Base-by-base conservation (phyloP, 192 early-diverging fungal genomes). In the Entophlyctis luteolus region DNA sequence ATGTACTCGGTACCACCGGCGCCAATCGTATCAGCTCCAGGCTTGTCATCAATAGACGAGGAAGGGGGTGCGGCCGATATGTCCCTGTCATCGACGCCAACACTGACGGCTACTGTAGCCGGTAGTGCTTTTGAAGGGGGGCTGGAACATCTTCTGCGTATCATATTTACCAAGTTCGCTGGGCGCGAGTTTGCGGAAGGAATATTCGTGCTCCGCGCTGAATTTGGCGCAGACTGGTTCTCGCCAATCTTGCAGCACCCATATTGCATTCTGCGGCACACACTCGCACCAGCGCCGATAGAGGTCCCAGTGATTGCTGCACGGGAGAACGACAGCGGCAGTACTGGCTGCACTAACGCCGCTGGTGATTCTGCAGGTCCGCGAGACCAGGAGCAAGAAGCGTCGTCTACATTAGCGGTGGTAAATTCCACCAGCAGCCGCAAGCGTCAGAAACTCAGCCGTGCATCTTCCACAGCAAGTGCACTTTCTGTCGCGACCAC, bases 211-310 rank as follows among this genome's bases (percentile, higher is more conserved):
- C 29, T 84, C 38, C 71, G 77, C 22, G 81, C 74, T 4, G 82
- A 84, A 75, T 77, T 84, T 69, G 82, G 82, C 29, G 82, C 82
- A 0, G 82, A 81, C 48, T 84, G 82, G 82, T 84, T 84, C 67
- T 79, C 82, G 1, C 82, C 82, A 29, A 78, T 84, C 25, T 65
- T 84, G 12, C 82, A 79, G 45, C 77, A 84, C 66, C 82, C 82
- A 12, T 75, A 74, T 49, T 79, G 77, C 63, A 74, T 84, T 27
- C 59, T 84, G 20, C 46, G 77, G 20, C 75, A 79, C 60, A 74
- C 72, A 22, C 73, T 71, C 31, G 60, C 55, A 1, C 71, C 62
- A 8, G 62, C 52, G 2, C 71, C 57, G 6, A 66, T 67, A n/a
- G 49, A 54, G 45, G 56, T 59, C 27, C 65, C 62, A 10, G 55